These are phyloP conservation scores for Malus hybrid DNA, from an alignment of 331 rosid species.

Conservation along the genomic window DNA sequence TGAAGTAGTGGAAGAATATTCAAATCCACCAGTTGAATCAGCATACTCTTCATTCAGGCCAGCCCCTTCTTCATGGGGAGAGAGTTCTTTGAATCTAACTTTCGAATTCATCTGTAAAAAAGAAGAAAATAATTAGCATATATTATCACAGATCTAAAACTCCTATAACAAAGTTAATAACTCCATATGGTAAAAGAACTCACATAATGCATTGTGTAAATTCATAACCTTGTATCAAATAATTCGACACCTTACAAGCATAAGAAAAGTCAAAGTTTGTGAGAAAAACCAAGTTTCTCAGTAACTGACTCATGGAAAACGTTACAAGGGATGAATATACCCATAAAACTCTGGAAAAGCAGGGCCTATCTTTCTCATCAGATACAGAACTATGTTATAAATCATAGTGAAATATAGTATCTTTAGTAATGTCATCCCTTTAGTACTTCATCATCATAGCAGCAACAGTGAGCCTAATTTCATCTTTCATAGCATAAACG, in stretches of 20 bases:
- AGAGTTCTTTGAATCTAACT: constrained; percentile 54
- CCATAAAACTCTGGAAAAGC: neutral
- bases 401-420: neutral
- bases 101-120: constrained; percentile 50
- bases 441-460: neutral
- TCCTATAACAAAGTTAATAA: neutral
- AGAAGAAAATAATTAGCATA: neutral
- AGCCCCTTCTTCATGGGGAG: constrained; percentile 55
- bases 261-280: constrained; percentile 1
- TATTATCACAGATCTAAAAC: neutral
- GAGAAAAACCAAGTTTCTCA: neutral
- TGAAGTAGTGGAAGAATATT: constrained; percentile 86
- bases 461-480: neutral
- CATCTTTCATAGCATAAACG: neutral
- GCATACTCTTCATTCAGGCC: constrained; percentile 66
- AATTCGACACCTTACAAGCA: neutral
- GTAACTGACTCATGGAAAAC: neutral
- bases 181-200: neutral
- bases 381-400: neutral
- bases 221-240: neutral
- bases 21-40: constrained; percentile 74
- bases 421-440: neutral
- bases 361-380: neutral
- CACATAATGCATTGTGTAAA: neutral
- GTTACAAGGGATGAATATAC: neutral